A percentile compares a stretch with the other conserved stretches of the same genome.
Evolutionary conservation across 495 filamentous ascomycete species (phyloP).

Genomic region (Venustampulla echinocandica): DNA sequence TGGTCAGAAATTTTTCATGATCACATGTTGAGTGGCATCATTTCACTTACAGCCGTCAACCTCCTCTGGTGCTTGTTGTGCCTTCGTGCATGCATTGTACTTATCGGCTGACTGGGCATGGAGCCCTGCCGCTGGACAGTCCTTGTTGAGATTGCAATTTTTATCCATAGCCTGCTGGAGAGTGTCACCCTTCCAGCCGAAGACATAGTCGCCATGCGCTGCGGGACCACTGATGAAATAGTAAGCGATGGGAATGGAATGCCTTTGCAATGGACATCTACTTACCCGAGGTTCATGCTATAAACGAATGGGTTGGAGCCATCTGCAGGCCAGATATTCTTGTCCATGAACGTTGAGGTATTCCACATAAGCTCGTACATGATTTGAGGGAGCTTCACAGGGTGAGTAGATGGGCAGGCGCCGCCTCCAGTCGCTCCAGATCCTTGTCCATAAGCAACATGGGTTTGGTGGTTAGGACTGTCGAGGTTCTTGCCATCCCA

Average conservation of each 20-base stretch:
- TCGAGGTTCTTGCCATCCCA: conserved; percentile 70
- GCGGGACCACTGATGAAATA: conserved; percentile 32
- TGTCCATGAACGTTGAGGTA: conserved; percentile 27
- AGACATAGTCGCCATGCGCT: conserved; percentile 68
- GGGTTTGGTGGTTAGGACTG: conserved; percentile 40
- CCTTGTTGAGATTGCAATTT: conserved; percentile 46
- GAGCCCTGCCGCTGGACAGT: conserved; percentile 39
- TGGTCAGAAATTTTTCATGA: neutral
- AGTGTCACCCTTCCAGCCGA: conserved; percentile 53
- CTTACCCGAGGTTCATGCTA: conserved; percentile 35
- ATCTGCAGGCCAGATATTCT: conserved; percentile 38
- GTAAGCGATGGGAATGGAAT: conserved; percentile 40
- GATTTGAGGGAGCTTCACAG: conserved; percentile 45
- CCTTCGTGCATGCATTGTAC: conserved; percentile 40
- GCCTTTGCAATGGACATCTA: conserved; percentile 19
- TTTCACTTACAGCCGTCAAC: conserved; percentile 42
- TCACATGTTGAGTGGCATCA: neutral
- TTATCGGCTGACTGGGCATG: conserved; percentile 32
- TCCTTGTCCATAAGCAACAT: conserved; percentile 40
- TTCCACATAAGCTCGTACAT: conserved; percentile 53
- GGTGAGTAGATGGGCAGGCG: conserved; percentile 38
- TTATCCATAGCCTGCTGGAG: conserved; percentile 34
- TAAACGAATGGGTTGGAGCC: conserved; percentile 40
- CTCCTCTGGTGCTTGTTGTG: conserved; percentile 39
- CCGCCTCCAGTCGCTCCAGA: conserved; percentile 38